Evolutionary conservation across 352 stramenopile species (phyloP).

Genomic region (Phytopythium ostracodes): DNA sequence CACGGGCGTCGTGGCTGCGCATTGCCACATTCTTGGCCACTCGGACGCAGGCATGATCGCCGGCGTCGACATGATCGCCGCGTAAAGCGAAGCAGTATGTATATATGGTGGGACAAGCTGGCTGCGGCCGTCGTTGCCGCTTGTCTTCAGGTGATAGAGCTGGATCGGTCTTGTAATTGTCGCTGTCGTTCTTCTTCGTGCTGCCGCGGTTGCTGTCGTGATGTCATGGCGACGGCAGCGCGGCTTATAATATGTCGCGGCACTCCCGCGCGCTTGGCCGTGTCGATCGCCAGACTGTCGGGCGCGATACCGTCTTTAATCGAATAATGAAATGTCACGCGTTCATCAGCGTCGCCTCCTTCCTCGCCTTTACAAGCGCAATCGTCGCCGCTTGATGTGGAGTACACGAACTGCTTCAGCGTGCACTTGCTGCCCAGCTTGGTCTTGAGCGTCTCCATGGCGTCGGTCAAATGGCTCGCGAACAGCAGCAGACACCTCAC

Average conservation of each 20-base stretch:
- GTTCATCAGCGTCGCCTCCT: background rate
- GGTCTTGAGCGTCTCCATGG: slow-evolving; percentile 17
- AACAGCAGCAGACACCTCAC: slow-evolving; percentile 31
- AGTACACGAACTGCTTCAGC: slow-evolving; percentile 22
- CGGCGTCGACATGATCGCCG: slow-evolving; percentile 43
- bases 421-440: slow-evolving; percentile 15
- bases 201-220: background rate
- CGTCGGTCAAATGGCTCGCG: slow-evolving; percentile 27
- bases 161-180: background rate
- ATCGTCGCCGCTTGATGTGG: background rate
- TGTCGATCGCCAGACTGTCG: slow-evolving; percentile 27
- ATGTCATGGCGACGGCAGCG: background rate
- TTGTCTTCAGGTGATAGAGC: background rate
- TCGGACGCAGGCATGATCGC: slow-evolving; percentile 81
- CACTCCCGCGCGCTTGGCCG: slow-evolving; percentile 18
- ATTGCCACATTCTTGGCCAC: slow-evolving; percentile 81
- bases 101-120: background rate
- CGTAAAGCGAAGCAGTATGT: background rate
- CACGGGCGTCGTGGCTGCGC: slow-evolving; percentile 50
- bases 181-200: background rate
- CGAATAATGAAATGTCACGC: slow-evolving; percentile 24
- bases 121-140: background rate
- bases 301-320: slow-evolving; percentile 28
- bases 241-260: slow-evolving; percentile 17
- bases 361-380: background rate